Evolutionary conservation across 768 basidiomycete species (phyloP), one percentile per base, ranked within the genome.

Genomic region (Suillus bovinus): DNA sequence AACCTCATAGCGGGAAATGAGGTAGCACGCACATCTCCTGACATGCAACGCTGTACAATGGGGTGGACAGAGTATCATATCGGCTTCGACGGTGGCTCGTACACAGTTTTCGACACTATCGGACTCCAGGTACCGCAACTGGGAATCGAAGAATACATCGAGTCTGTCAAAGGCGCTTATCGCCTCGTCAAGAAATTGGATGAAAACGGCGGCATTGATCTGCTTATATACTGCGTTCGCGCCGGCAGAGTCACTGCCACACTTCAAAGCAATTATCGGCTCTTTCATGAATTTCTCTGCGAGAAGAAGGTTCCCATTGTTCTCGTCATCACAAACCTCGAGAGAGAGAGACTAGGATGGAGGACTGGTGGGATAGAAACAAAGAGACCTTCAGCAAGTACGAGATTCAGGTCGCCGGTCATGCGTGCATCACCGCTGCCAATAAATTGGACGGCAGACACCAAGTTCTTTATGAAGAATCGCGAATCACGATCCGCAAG

Each of bases 151-250:
- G 72, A 67, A 4, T 74, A 74, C 38, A 65, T 75, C 11, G 24
- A 58, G 29, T 71, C 74, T 24, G 64, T 74, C 41, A 70, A 66
- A 58, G 69, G 65, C n/a, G 70, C 75, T 5, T 71, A 68, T 55
- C 49, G 61, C 10, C 78, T 83, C 38, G 67, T 83, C 63, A 44
- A 55, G 13, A 64, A 44, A 10, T 70, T 82, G 11, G 34, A 62
- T 33, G 53, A 44, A 2, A 59, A 62, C 38, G 76, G 70, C 16
- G 81, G 82, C 33, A 69, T 83, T 38, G 77, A 72, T 60, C 78
- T 83, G 17, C 72, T 82, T 5, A 60, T 82, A 3, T 82, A 76
- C 58, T 76, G 76, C 64, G 73, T 81, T 72, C 75, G 77, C 4
- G 78, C 73, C 0, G 75, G 78, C 3, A 68, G 77, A 59, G 73